Base-by-base conservation (phyloP, 441 rosid species). In the Adansonia grandidieri region DNA sequence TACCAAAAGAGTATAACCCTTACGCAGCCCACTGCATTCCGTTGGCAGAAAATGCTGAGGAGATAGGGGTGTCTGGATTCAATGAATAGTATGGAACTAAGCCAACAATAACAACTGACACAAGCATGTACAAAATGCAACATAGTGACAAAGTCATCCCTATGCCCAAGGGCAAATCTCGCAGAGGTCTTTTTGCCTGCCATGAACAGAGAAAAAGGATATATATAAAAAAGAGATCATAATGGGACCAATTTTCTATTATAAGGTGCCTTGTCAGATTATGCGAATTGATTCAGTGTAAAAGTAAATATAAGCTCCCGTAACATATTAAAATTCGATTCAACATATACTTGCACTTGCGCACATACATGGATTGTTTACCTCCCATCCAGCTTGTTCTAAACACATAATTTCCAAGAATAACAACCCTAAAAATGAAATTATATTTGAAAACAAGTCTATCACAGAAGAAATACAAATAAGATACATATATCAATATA, bases 21-120 rank as follows among this genome's bases (percentile, higher is more conserved):
- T 90, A 92, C 98, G 90, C 93, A 74, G 98, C 98, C 97, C 98
- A 94, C 51, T 94, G 92, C 97, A 94, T 92, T 77, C 98, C 96
- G 80, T 93, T 85, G 83, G 86, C 85, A 84, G 91, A 90, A 89
- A 94, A 94, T 78, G 98, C 94, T 61, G 97, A 88, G 82, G 98
- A 91, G 84, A 94, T 92, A 19, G 98, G 98, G 71, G 97, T 94
- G 83, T 94, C 98, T 22, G 94, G 94, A 87, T 92, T 87, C 84
- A 94, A 74, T 48, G 94, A 80, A 71, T 87, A 86, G 88, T 94
- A 94, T 71, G 97, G 98, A 24, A 94, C 97, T 75, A 94, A 81
- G 63, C 98, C 98, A 73, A 94, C 98, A 72, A 92, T 87, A 62
- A 94, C 94, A 72, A 91, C 80, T n/a, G 98, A 92, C 63, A 94